A percentile compares a stretch with the other conserved stretches of the same genome.
phyloP scores from a whole-genome alignment of 139 green algal genomes.

The Volvox africanus region DNA sequence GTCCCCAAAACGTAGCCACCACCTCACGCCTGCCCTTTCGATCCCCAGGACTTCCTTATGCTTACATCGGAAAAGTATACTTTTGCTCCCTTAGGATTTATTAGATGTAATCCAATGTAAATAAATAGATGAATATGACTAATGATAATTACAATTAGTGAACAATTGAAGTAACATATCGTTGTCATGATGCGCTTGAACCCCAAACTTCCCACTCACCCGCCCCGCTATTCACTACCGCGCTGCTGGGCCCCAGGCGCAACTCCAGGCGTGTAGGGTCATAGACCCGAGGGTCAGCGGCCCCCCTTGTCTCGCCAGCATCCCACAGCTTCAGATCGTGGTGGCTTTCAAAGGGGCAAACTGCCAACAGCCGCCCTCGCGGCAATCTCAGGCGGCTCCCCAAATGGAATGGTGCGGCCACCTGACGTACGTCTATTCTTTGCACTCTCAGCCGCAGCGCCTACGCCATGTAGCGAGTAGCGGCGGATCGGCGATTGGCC shows the following conservation, averaged over 20 bases:
- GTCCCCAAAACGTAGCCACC: too few relatives aligned
- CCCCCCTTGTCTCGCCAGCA: not conserved
- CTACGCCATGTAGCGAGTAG: conserved; percentile 61
- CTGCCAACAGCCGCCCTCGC: conserved; percentile 71
- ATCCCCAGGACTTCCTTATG: too few relatives aligned
- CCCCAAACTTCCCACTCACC: conserved; percentile 45
- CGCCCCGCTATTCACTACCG: conserved; percentile 66
- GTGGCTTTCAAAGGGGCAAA: conserved; percentile 77
- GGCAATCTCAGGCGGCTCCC: conserved; percentile 40
- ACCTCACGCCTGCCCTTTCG: too few relatives aligned
- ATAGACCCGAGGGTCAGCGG: conserved; percentile 44
- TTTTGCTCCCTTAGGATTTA: too few relatives aligned
- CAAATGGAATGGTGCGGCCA: conserved; percentile 42
- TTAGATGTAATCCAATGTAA: too few relatives aligned
- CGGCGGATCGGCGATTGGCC: conserved; percentile 37
- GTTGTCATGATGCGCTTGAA: too few relatives aligned
- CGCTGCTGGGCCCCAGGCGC: conserved; percentile 53
- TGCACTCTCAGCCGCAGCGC: conserved; percentile 69
- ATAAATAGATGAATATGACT: too few relatives aligned
- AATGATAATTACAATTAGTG: too few relatives aligned
- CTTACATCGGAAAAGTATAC: too few relatives aligned
- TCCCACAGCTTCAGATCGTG: conserved; percentile 64
- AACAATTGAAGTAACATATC: too few relatives aligned
- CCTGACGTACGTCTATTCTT: conserved; percentile 75
- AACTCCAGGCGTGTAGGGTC: conserved; percentile 63